Base-by-base conservation (phyloP, 345 rosid genomes). In the Gossypium longicalyx region DNA sequence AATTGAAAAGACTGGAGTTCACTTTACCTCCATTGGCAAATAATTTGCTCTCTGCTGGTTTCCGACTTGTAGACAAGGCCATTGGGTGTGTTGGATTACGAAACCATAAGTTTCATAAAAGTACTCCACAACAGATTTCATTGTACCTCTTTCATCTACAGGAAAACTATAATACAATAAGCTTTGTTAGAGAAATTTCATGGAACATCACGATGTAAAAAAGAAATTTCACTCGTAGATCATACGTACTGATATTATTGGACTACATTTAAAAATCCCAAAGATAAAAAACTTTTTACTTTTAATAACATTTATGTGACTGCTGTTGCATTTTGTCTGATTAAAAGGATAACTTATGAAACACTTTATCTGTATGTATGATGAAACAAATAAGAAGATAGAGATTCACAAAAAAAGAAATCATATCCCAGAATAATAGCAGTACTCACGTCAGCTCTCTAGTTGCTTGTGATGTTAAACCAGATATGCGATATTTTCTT, bases 21-120 rank as follows among this genome's bases (percentile, higher is more conserved):
- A 53, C 6, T 20, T 77, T 77, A 90, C 98, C 94, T 93, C 98
- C 98, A 92, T 92, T 0, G 98, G 98, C 76, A 94, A 77, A 84
- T 94, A 94, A 82, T 92, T 94, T 48, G 97, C 97, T 71, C 96
- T 88, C 82, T 89, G 90, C 62, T 88, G 93, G 72, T 92, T 92
- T 22, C 97, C 98, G 43, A 94, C 98, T 90, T 94, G 98, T 43
- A 94, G 85, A 74, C 98, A 94, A 13, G 98, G 98, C 87, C 87
- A 87, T 43, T 90, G 97, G 12, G 89, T 83, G 76, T 89, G 90
- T 80, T 86, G 90, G 76, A 94, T 94, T 2, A 75, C 77, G 41
- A 90, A 90, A 20, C 92, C 93, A 80, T 94, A 92, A 9, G 97
- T 90, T 65, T 90, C 97, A 0, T 75, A 79, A 77, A 94, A 94